Base-by-base conservation (phyloP, 73 alveolate species). In the Stentor coeruleus region DNA sequence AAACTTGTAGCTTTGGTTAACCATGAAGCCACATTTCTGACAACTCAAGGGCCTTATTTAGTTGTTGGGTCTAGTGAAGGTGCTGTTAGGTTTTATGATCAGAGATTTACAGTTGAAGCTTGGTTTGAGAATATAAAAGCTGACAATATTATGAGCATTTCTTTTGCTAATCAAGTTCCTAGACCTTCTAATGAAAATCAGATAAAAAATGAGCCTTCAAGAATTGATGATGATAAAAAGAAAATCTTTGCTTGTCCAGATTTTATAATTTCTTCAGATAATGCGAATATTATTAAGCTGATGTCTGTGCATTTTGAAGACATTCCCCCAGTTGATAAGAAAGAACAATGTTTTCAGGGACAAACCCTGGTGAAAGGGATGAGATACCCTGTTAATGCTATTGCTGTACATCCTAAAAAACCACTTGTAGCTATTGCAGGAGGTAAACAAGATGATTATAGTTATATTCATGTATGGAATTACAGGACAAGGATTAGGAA, bases 21-120 rank as follows among this genome's bases (percentile, higher is more conserved):
- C 82, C 90, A 88, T 82, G 87, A 96, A 66, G 96, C 96, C 55
- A 90, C 94, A 81, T 90, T 94, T 74, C 90, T 97, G 85, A 96
- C 96, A 37, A 93, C 93, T 60, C 93, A 97, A 85, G 98, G 96
- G 79, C 91, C 94, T 73, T 97, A 93, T 87, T 86, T 97, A 26
- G 99, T 95, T 0, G 93, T 96, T 33, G 99, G 99, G 37, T 91
- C 97, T 60, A 92, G 93, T 11, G 98, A 97, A 90, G 99, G 99
- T 3, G 93, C 98, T 38, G 93, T 97, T 76, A 91, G 98, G 85
- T 97, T 97, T 82, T 97, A 97, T 90, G 99, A 97, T 84, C 95
- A 93, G 85, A 88, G 95, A 76, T 96, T 92, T 89, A 95, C 95
- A 86, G 93, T 97, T 74, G 95, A 91, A 3, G 95, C 99, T 41